Conservation (phyloP, 805 yeast species). For the Yueomyces sp. region DNA sequence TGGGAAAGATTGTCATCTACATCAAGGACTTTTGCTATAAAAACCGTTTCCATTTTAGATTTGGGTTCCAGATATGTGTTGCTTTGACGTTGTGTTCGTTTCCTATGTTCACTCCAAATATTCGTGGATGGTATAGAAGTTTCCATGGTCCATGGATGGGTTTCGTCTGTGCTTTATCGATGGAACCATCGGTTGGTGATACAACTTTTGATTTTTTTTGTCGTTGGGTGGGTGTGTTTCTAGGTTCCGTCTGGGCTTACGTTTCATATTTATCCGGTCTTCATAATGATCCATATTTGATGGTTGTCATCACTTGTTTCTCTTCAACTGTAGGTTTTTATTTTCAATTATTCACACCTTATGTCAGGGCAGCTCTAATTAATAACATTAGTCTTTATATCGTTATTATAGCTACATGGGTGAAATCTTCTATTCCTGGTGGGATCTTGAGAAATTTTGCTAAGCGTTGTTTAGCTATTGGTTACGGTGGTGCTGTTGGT, state of each 20-base stretch:
- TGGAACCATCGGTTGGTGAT: conserved; percentile 39
- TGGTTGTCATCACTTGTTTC: conserved; percentile 29
- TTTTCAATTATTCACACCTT: conserved; percentile 32
- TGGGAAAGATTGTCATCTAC: not conserved
- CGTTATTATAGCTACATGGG: conserved; percentile 32
- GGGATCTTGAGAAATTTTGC: conserved; percentile 32
- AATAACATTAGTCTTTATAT: conserved; percentile 34
- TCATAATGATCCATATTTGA: conserved; percentile 29
- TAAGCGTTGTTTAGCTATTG: conserved; percentile 36
- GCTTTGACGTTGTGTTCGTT: conserved; percentile 35
- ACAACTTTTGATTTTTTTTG: conserved; percentile 35
- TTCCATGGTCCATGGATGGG: conserved; percentile 41
- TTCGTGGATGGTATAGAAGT: conserved; percentile 35
- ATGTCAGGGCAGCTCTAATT: conserved; percentile 38
- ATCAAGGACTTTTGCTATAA: conserved; percentile 10
- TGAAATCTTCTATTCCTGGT: conserved; percentile 27
- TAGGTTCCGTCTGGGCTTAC: conserved; percentile 39
- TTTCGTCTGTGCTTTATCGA: conserved; percentile 35
- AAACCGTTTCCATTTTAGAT: conserved; percentile 27
- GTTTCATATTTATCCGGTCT: conserved; percentile 33
- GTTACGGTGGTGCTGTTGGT: conserved; percentile 37
- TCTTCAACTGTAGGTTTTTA: conserved; percentile 36
- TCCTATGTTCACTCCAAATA: conserved; percentile 36
- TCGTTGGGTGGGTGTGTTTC: conserved; percentile 33
- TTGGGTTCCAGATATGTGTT: conserved; percentile 33